These are phyloP conservation scores for Typha latifolia DNA, from an alignment of 176 grass and related monocot genomes.

Conservation along the genomic window DNA sequence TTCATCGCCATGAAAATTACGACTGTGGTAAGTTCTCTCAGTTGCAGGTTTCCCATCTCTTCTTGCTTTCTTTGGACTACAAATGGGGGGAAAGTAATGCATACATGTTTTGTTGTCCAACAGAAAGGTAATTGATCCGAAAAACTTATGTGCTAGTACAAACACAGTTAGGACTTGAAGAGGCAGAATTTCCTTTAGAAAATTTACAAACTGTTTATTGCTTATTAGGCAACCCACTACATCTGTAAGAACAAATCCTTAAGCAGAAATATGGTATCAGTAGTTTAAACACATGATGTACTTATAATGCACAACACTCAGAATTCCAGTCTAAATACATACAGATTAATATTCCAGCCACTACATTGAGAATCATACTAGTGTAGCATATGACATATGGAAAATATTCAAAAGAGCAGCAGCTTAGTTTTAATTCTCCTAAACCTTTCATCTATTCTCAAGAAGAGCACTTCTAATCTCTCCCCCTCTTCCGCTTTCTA, in stretches of 20 bases:
- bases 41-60: conserved; percentile 40
- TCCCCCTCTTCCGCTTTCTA: too few species aligned
- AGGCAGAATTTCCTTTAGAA: not conserved
- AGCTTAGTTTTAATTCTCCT: too few species aligned
- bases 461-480: too few species aligned
- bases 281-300: too few species aligned
- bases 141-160: not conserved
- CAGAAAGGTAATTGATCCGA: conserved; percentile 7
- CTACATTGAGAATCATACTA: too few species aligned
- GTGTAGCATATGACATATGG: too few species aligned
- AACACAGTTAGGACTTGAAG: not conserved
- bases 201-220: not conserved
- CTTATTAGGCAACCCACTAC: not conserved
- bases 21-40: conserved; percentile 30
- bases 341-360: too few species aligned
- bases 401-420: too few species aligned
- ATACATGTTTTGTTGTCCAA: not conserved
- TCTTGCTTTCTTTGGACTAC: conserved; percentile 39
- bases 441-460: too few species aligned
- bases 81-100: not conserved
- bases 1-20: conserved; percentile 12
- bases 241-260: not conserved
- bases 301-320: too few species aligned
- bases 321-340: too few species aligned
- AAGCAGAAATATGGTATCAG: not conserved